Base-by-base conservation (phyloP, 148 eudicot genomes). In the Mesembryanthemum crystallinum region DNA sequence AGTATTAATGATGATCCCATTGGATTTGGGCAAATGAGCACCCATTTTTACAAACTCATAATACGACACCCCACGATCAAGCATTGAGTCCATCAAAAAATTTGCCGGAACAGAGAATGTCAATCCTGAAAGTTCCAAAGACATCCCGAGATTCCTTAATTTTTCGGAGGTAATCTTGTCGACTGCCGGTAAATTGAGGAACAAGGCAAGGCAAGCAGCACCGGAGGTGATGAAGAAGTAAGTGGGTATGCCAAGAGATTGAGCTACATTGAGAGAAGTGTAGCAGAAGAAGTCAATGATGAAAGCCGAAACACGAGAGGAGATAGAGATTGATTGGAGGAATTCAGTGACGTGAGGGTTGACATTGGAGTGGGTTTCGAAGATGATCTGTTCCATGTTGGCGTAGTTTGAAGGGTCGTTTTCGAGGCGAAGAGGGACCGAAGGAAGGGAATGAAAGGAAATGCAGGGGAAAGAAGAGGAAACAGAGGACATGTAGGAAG, bases 151-250 rank as follows among this genome's bases (percentile, higher is more conserved):
- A 17, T 89, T 89, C 71, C 79, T 88, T 47, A 80, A 84, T 23
- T 80, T 82, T 33, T 74, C 62, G n/a, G 72, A 65, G 20, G 78
- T 81, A 42, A 12, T 42, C 14, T 74, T 75, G 64, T 90, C 81
- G 39, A 86, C 29, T 0, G 32, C 54, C 9, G 86, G 83, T 3
- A 83, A 43, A 30, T 86, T 82, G 6, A 86, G 76, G 28, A 77
- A 75, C 15, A 54, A 7, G 9, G 79, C 80, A 2, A 88, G 83
- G 8, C 12, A 18, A 8, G 63, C 49, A 3, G 87, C 87, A 8
- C 83, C 83, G 13, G 87, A 86, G 28, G 94, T 68, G 61, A 77
- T 37, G 83, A 85, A 90, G 49, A 76, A 82, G 64, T 80, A 88
- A 0, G 88, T 79, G 8, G 89, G 88, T 64, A 89, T 70, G 4